Conservation (phyloP, 2,329 filamentous ascomycete species). For the Thermothelomyces thermophilus region DNA sequence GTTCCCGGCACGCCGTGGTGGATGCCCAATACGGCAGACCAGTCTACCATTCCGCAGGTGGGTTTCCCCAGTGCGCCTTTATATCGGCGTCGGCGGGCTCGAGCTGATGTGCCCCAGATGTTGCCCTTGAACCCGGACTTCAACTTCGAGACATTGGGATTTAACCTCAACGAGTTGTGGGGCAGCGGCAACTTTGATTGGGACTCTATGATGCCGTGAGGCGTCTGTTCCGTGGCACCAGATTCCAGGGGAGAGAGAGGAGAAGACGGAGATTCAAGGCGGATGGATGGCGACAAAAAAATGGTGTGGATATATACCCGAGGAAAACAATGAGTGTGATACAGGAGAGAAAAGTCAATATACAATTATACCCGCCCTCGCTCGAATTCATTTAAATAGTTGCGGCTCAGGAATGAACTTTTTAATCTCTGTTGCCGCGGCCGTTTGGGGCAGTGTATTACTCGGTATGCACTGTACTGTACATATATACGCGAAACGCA, state of each 20-base stretch:
- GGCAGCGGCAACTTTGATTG: slow-evolving; percentile 34
- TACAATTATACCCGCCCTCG: slow-evolving; percentile 7
- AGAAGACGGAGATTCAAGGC: too few species aligned
- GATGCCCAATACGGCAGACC: slow-evolving; percentile 27
- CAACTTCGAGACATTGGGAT: slow-evolving; percentile 46
- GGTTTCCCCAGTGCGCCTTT: slow-evolving; percentile 25
- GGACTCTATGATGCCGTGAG: slow-evolving; percentile 19
- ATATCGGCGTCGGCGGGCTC: not conserved
- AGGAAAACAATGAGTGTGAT: too few species aligned
- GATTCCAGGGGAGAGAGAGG: not conserved
- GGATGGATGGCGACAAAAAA: too few species aligned
- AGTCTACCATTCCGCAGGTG: slow-evolving; percentile 33
- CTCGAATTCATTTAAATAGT: too few species aligned
- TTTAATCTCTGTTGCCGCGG: too few species aligned
- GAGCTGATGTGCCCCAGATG: slow-evolving; percentile 31
- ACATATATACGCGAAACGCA: too few species aligned
- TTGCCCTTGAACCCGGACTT: slow-evolving; percentile 44
- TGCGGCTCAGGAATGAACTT: too few species aligned
- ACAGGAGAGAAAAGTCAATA: too few species aligned
- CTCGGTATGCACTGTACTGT: too few species aligned
- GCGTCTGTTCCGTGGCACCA: not conserved
- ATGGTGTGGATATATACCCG: too few species aligned
- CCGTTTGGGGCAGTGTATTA: too few species aligned
- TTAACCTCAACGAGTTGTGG: slow-evolving; percentile 51
- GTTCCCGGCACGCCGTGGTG: slow-evolving; percentile 26